phyloP scores from a whole-genome alignment of 768 basidiomycete genomes.

The Boletus reticuloceps region DNA sequence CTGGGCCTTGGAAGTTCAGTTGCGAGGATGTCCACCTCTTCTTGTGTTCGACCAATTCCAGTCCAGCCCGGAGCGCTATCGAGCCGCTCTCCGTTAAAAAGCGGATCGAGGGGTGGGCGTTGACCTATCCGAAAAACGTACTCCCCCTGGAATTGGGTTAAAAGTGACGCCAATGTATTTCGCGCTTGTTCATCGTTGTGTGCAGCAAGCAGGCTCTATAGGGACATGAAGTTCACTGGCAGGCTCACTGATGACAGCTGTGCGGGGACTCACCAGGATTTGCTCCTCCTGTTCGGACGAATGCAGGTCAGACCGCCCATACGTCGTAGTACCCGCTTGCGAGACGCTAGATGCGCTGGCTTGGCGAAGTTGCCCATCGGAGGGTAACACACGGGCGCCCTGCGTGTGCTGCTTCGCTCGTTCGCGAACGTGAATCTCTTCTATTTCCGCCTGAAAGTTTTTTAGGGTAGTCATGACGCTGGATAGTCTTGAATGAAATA shows the following conservation, averaged over 20 bases:
- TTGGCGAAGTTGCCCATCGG: constrained; percentile 50
- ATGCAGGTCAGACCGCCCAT: constrained; percentile 1
- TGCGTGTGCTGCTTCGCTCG: constrained; percentile 54
- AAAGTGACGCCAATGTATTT: constrained; percentile 59
- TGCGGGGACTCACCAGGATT: constrained; percentile 13
- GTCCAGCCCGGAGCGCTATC: constrained; percentile 51
- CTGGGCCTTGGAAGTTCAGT: constrained; percentile 45
- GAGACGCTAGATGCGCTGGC: constrained; percentile 8
- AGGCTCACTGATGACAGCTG: background rate
- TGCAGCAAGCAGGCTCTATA: constrained; percentile 42
- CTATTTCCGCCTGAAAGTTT: constrained; percentile 66
- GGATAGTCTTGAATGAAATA: background rate
- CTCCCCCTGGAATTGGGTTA: constrained; percentile 71
- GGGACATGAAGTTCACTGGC: background rate
- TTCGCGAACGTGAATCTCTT: constrained; percentile 70
- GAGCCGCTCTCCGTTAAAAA: constrained; percentile 53
- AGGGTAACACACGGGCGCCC: constrained; percentile 16
- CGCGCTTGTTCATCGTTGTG: constrained; percentile 54
- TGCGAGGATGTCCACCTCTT: constrained; percentile 50
- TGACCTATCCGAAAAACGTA: constrained; percentile 71
- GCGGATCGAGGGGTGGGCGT: constrained; percentile 53
- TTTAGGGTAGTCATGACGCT: constrained; percentile 31
- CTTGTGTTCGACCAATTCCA: constrained; percentile 47
- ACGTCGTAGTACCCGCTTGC: background rate
- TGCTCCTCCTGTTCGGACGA: constrained; percentile 17